Conservation (phyloP, 2,329 filamentous ascomycete genomes). For the Eutypa lata region DNA sequence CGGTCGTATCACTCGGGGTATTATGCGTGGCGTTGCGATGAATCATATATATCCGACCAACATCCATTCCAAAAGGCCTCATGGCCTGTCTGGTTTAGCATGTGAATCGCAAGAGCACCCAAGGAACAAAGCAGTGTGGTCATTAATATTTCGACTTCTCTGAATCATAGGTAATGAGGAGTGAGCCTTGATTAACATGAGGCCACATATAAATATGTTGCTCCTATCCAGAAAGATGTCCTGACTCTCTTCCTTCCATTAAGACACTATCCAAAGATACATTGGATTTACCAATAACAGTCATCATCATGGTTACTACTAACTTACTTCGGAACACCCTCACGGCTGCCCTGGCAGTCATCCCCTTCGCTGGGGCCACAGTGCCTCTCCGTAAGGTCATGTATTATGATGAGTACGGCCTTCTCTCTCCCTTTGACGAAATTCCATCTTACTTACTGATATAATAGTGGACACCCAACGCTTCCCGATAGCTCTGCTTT, state of each 20-base stretch:
- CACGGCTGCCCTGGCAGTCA: neutral
- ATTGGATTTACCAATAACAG: neutral
- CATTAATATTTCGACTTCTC: neutral
- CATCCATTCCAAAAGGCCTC: too few relatives aligned
- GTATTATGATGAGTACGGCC: slow-evolving; percentile 30
- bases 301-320: neutral
- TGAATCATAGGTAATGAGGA: neutral
- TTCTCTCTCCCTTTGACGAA: neutral
- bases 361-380: slow-evolving; percentile 1
- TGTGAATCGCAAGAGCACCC: too few relatives aligned
- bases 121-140: neutral
- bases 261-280: neutral
- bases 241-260: neutral
- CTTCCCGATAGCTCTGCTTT: slow-evolving; percentile 31
- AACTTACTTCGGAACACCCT: neutral
- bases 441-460: slow-evolving; percentile 1
- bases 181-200: neutral
- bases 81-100: too few relatives aligned
- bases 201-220: neutral
- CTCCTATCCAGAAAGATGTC: neutral
- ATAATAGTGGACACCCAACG: slow-evolving; percentile 26
- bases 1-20: too few relatives aligned
- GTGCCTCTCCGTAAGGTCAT: slow-evolving; percentile 27
- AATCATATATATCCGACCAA: too few relatives aligned
- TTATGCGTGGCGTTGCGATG: too few relatives aligned